Conservation (phyloP, 192 early-diverging fungal genomes). For the Umbelopsis sp. region DNA sequence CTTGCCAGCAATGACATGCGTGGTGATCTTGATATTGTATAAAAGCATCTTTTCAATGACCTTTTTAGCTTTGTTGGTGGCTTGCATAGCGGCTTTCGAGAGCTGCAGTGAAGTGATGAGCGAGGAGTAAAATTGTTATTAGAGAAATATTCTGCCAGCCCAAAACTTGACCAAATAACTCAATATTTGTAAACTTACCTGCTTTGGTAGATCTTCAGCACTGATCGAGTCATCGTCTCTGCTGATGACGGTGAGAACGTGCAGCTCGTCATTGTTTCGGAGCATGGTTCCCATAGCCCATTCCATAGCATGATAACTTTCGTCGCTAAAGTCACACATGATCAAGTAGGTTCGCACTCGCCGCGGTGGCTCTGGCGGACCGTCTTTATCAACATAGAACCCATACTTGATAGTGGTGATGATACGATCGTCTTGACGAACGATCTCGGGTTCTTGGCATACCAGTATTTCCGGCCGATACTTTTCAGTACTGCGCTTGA, state of each 20-base stretch:
- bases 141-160: no score
- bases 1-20: conserved; percentile 35
- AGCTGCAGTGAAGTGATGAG: not conserved
- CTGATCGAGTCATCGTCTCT: conserved; percentile 34
- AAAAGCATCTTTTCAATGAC: conserved; percentile 35
- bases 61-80: conserved; percentile 11
- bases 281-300: conserved; percentile 54
- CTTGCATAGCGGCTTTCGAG: not conserved
- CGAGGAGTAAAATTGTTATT: no score
- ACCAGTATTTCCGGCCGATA: conserved; percentile 15
- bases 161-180: not conserved
- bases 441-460: conserved; percentile 7
- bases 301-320: conserved; percentile 53
- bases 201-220: not conserved
- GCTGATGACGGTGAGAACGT: conserved; percentile 49
- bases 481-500: not conserved
- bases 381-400: not conserved
- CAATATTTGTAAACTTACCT: not conserved
- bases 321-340: conserved; percentile 51
- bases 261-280: conserved; percentile 52
- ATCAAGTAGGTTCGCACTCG: conserved; percentile 45
- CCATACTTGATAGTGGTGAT: conserved; percentile 5
- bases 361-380: not conserved
- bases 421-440: conserved; percentile 17
- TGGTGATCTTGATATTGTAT: conserved; percentile 37